Evolutionary conservation across 2,329 filamentous ascomycete species (phyloP), one percentile per base, ranked within the genome.

Genomic region (Furcasterigmium furcatum): DNA sequence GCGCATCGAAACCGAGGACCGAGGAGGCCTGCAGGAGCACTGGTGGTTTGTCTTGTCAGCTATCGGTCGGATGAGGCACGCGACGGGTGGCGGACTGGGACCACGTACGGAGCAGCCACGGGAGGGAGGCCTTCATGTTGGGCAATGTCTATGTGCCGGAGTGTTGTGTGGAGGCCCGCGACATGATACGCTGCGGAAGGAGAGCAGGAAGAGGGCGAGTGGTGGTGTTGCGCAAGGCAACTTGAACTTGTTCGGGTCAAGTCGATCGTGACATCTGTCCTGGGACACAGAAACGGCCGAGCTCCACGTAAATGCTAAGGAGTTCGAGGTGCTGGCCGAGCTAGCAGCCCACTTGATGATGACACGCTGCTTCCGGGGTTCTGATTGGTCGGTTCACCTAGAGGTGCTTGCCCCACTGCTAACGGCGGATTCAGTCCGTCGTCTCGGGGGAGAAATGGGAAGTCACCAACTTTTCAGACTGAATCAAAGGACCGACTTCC

Each of bases 21-120:
- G 59, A 57, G 43, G 61, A 57, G 39, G 59, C 64, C 71, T 76
- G 72, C 69, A 68, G 64, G 44, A 76, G 72, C 68, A 75, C 72
- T 76, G 40, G 44, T 18, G 22, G 43, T 47, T 38, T 9, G 21
- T 27, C 40, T 50, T 42, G 43, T 47, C 36, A 46, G 43, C 42
- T 45, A 38, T 27, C 5, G 34, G 9, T 36, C 34, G 34, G 4
- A 36, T 36, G 34, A 12, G 12, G 30, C 20, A 25, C 49, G 30
- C 32, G 34, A 16, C 41, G 35, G 29, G 9, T 30, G 42, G 40
- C 27, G 21, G 46, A 39, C 19, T 25, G 41, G 18, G 18, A 12
- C 16, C 12, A 59, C 69, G 62, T 65, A 76, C 72, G 63, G 58
- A 70, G 60, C 50, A 72, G 52, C 62, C 66, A 72, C 41, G 70